Percentiles rank a stretch among this genome's conserved stretches.
phyloP scores from a whole-genome alignment of 768 basidiomycete genomes.

The Gloeostereum incarnatum region DNA sequence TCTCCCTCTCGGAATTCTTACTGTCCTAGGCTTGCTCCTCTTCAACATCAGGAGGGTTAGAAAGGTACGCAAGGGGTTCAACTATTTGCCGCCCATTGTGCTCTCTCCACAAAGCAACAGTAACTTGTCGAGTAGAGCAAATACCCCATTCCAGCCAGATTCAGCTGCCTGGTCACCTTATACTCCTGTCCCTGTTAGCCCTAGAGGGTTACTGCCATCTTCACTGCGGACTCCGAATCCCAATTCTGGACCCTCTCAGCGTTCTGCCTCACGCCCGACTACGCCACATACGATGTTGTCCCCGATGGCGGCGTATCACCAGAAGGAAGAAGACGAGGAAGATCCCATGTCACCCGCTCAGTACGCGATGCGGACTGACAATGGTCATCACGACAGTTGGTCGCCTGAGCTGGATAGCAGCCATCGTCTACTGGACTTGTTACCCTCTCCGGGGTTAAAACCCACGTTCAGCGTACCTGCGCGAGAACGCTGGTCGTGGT shows the following conservation, averaged over 20 bases:
- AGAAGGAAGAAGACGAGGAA: conserved; percentile 46
- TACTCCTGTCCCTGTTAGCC: conserved; percentile 27
- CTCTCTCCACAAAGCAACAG: conserved; percentile 21
- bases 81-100: conserved; percentile 16
- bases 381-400: conserved; percentile 21
- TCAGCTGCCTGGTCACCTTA: conserved; percentile 36
- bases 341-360: conserved; percentile 38
- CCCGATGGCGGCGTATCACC: conserved; percentile 20
- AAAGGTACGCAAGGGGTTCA: conserved; percentile 12
- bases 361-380: conserved; percentile 30
- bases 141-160: conserved; percentile 19
- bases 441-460: no score
- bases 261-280: conserved; percentile 28
- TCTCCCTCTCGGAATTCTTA: conserved; percentile 49
- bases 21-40: conserved; percentile 35
- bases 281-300: conserved; percentile 28
- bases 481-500: conserved; percentile 32
- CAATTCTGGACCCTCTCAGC: conserved; percentile 24
- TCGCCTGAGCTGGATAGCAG: conserved; percentile 22
- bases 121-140: no score
- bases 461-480: no score
- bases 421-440: conserved; percentile 20
- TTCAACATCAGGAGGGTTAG: conserved; percentile 28
- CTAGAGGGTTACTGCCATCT: conserved; percentile 24
- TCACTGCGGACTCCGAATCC: conserved; percentile 31